phyloP scores from a whole-genome alignment of 2,329 filamentous ascomycete genomes.

The Ceratocystis cacaofunesta region DNA sequence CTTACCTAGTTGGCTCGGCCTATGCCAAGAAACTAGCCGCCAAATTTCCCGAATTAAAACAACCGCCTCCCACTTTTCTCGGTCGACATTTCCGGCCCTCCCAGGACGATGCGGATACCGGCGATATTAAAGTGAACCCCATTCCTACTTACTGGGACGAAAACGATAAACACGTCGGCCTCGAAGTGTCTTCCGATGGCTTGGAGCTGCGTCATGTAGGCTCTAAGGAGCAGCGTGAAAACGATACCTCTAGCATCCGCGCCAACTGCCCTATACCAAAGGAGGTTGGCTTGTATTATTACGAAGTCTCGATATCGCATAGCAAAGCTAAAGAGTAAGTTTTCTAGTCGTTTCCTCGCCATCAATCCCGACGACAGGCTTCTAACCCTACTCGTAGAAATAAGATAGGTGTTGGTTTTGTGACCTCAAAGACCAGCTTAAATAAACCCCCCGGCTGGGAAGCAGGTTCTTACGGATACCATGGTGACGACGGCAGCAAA shows the following conservation, averaged over 20 bases:
- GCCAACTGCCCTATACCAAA: conserved; percentile 76
- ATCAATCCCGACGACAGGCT: not conserved
- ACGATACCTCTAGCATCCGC: conserved; percentile 70
- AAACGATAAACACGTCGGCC: conserved; percentile 17
- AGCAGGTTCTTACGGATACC: conserved; percentile 52
- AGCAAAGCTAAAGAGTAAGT: conserved; percentile 41
- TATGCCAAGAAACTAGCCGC: conserved; percentile 66
- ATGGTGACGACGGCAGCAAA: conserved; percentile 51
- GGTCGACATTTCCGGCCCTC: not conserved
- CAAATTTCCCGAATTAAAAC: conserved; percentile 31
- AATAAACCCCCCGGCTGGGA: conserved; percentile 49
- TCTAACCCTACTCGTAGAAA: conserved; percentile 22
- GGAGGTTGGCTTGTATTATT: conserved; percentile 91
- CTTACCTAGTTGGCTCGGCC: conserved; percentile 63
- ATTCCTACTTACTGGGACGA: conserved; percentile 60
- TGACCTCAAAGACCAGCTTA: conserved; percentile 24
- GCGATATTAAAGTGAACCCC: conserved; percentile 36
- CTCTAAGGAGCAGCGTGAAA: conserved; percentile 29
- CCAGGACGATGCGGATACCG: conserved; percentile 24
- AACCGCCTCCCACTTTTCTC: not conserved
- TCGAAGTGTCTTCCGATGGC: conserved; percentile 64
- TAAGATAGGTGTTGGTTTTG: conserved; percentile 32
- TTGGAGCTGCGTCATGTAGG: conserved; percentile 51
- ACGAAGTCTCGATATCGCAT: conserved; percentile 47
- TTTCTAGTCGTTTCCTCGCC: not conserved